These are phyloP conservation scores for Pisolithus albus DNA, from an alignment of 768 basidiomycete genomes.

Conservation along the genomic window DNA sequence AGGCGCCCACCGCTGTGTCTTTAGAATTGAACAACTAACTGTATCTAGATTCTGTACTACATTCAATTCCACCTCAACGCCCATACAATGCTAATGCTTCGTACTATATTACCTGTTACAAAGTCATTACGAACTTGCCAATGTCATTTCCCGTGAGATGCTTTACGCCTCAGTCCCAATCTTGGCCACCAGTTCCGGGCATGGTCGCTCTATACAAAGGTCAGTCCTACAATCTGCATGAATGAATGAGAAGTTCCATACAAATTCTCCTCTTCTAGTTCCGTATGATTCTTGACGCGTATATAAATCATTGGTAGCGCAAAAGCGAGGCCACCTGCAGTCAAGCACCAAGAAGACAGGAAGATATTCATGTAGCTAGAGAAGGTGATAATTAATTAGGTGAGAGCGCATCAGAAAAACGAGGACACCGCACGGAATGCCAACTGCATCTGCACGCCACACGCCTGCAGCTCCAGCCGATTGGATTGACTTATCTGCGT, in stretches of 20 bases:
- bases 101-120: too few relatives aligned
- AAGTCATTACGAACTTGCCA: too few relatives aligned
- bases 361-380: conserved; percentile 63
- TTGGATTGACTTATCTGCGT: conserved; percentile 63
- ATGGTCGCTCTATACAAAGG: background rate
- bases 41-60: too few relatives aligned
- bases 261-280: conserved; percentile 46
- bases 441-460: conserved; percentile 64
- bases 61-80: too few relatives aligned
- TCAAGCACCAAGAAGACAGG: conserved; percentile 66
- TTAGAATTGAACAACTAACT: too few relatives aligned
- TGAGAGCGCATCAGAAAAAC: background rate
- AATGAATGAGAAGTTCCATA: conserved; percentile 25
- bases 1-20: too few relatives aligned
- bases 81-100: too few relatives aligned
- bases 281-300: conserved; percentile 58
- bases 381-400: background rate
- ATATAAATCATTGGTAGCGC: conserved; percentile 71
- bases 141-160: background rate
- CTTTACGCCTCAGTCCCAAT: background rate
- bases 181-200: background rate
- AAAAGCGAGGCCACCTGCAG: conserved; percentile 55
- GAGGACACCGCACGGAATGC: conserved; percentile 45
- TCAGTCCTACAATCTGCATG: conserved; percentile 1
- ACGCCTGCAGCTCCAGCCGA: conserved; percentile 68